Evolutionary conservation across 148 eudicot species (phyloP), one percentile per base, ranked within the genome.

Genomic region (Spergularia marina): DNA sequence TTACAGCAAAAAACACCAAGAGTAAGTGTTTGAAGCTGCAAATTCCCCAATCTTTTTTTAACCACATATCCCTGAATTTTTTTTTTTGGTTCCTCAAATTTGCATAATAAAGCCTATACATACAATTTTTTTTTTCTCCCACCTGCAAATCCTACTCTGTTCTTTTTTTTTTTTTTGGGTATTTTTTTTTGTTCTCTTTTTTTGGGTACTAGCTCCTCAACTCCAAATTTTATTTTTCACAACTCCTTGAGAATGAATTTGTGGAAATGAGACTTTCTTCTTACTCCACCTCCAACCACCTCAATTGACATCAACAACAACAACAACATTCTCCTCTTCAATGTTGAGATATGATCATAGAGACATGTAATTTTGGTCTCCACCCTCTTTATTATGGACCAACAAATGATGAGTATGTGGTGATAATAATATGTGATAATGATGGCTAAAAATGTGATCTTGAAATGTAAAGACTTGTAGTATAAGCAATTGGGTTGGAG

Each of bases 71-170:
- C 71, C 70, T 71, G 77, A 74, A 57, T 80, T 82, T 23, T 82
- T 80, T 82, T 82, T 80, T 82, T 82, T 83, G 79, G 60, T 80
- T 77, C 83, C 68, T 71, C 68, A 72, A 65, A 34, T 81, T 77
- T 72, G 76, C 76, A 68, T 81, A 72, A 76, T 61, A 16, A 73
- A 60, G 55, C 76, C 73, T 76, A 82, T 86, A 89, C 85, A 89
- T 84, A 86, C 80, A 84, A 53, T 53, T 30, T 51, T 80, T 84
- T 84, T 73, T 87, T 30, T 30, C 36, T 30, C 36, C 36, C 79
- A 82, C 90, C 72, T 85, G 87, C 79, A 85, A 82, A 83, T 34
- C 79, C 84, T 84, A 81, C 70, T 77, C 39, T 76, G 76, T 59
- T 70, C 75, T 36, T 80, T 75, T 41, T 78, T 73, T 80, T 68